phyloP scores from a whole-genome alignment of 306 rosid species.

The Abrus pulchellus region DNA sequence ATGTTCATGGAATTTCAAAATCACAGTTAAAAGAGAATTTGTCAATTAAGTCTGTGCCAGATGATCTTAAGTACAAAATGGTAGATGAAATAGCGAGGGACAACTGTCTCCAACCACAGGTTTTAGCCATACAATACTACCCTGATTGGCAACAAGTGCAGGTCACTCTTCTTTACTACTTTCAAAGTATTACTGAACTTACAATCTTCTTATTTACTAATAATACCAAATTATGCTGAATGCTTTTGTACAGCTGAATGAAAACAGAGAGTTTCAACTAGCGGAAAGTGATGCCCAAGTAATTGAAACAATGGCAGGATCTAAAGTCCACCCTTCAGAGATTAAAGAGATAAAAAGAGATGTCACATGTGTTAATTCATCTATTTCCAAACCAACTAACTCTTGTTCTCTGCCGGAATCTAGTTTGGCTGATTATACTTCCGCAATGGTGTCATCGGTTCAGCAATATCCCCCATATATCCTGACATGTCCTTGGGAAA shows the following conservation, averaged over 20 bases:
- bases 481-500: constrained; percentile 38
- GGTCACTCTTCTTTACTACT: constrained; percentile 50
- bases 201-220: background rate
- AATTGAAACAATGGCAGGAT: constrained; percentile 42
- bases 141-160: constrained; percentile 67
- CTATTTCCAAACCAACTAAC: constrained; percentile 32
- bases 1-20: constrained; percentile 39
- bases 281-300: constrained; percentile 43
- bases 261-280: constrained; percentile 47
- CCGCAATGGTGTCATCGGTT: constrained; percentile 42
- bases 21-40: constrained; percentile 73
- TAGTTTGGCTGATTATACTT: constrained; percentile 21
- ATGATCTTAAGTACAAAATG: constrained; percentile 63
- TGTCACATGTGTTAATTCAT: constrained; percentile 41
- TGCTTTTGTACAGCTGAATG: constrained; percentile 51
- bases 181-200: background rate
- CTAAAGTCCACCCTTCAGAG: constrained; percentile 47
- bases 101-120: constrained; percentile 56
- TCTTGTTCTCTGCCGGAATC: constrained; percentile 38
- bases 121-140: constrained; percentile 69
- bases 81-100: constrained; percentile 71
- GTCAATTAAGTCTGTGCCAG: constrained; percentile 52
- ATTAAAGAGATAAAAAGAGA: constrained; percentile 49
- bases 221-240: background rate
- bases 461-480: constrained; percentile 51